Evolutionary conservation across 176 grass and related monocot genomes (phyloP).

Genomic region (Raddia guianensis): DNA sequence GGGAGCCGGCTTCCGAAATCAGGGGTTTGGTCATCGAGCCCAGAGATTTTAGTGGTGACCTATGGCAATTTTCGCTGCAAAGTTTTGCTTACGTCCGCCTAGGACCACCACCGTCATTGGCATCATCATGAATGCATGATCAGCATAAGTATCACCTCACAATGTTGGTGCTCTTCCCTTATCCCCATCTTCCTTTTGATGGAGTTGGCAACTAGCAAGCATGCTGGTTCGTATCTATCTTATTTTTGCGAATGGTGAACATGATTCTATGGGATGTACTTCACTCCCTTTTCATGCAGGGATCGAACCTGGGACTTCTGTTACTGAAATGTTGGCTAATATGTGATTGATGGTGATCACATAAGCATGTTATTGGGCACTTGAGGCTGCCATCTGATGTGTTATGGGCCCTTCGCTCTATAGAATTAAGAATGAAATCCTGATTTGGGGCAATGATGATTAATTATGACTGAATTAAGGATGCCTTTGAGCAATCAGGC

Average conservation of each 20-base stretch:
- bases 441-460: conserved; percentile 30
- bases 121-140: neutral
- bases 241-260: neutral
- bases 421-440: neutral
- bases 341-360: neutral
- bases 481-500: conserved; percentile 9
- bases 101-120: neutral
- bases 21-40: neutral
- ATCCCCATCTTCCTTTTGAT: neutral
- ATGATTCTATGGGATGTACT: neutral
- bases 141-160: neutral
- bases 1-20: neutral
- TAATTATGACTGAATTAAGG: conserved; percentile 25
- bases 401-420: neutral
- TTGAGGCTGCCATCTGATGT: neutral
- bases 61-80: neutral
- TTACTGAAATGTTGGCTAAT: neutral
- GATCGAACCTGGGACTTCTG: conserved; percentile 12
- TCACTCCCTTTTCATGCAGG: neutral
- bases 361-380: neutral
- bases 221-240: neutral
- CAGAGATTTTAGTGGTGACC: neutral
- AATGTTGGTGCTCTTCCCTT: neutral
- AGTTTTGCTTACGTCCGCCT: neutral
- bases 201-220: no score